phyloP scores from a whole-genome alignment of 1,284 basidiomycete genomes.

The Earliella scabrosa region DNA sequence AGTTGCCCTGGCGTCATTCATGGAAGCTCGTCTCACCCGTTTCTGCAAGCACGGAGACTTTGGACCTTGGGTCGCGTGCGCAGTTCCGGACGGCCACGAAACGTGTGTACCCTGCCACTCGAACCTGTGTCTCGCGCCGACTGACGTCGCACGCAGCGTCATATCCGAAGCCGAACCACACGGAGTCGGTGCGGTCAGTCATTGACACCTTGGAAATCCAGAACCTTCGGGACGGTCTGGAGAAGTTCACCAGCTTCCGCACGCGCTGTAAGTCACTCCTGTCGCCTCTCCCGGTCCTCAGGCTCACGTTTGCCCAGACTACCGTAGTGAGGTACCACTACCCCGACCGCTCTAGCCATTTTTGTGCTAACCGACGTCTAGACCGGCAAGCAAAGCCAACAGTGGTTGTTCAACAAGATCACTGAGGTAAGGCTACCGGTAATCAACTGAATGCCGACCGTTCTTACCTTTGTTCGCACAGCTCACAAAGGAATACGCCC shows the following conservation, averaged over 20 bases:
- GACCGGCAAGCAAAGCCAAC: slow-evolving; percentile 82
- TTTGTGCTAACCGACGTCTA: slow-evolving; percentile 35
- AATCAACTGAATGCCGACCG: slow-evolving; percentile 9
- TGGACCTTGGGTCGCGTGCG: slow-evolving; percentile 56
- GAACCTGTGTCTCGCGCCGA: not conserved
- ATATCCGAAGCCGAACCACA: slow-evolving; percentile 63
- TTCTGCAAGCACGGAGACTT: slow-evolving; percentile 72
- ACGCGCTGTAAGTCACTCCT: slow-evolving; percentile 61
- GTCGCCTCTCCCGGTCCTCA: not conserved
- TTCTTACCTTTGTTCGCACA: slow-evolving; percentile 35
- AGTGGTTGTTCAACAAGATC: slow-evolving; percentile 83
- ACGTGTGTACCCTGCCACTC: slow-evolving; percentile 37
- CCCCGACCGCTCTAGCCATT: slow-evolving; percentile 2
- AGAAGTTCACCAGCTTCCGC: slow-evolving; percentile 76
- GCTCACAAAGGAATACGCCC: slow-evolving; percentile 70
- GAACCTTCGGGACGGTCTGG: slow-evolving; percentile 70
- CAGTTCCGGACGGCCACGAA: slow-evolving; percentile 40
- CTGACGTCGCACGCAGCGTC: slow-evolving; percentile 41
- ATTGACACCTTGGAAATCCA: slow-evolving; percentile 69
- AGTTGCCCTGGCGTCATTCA: slow-evolving; percentile 29
- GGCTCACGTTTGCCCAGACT: slow-evolving; percentile 54
- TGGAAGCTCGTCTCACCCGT: slow-evolving; percentile 17
- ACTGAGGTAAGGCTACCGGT: slow-evolving; percentile 52
- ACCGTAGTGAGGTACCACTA: slow-evolving; percentile 70
- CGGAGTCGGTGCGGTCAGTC: slow-evolving; percentile 60